Base-by-base conservation (phyloP, 306 rosid genomes). In the Corylus americana region DNA sequence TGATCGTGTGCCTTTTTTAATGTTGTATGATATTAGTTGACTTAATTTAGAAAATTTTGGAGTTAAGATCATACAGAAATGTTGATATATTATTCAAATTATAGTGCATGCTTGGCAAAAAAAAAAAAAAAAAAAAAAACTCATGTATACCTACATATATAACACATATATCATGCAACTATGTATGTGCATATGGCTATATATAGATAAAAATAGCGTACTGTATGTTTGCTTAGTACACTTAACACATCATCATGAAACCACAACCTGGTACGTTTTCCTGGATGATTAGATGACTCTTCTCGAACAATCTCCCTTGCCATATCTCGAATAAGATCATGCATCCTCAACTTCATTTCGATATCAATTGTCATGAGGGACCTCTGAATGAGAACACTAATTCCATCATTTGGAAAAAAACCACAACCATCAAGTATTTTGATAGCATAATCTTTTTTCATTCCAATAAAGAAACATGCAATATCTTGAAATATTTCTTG, bases 401-500 rank as follows among this genome's bases (percentile, higher is more conserved):
- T 69, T 55, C 86, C 87, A 35, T 25, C 81, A 48, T 51, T 53
- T 37, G 86, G 81, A 79, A 20, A 55, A 2, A 80, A 55, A 0
- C 81, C 87, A 80, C 86, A 88, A 0, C 72, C 86, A 20, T 80
- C 71, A 5, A 85, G 39, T 48, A 85, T 71, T 49, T 76, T 9
- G 0, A 39, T 67, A 7, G 82, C 89, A 1, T 75, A 8, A 1
- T 39, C 50, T 35, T 2, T 53, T 0, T 83, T 45, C 75, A 74
- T 78, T 0, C 91, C 87, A 0, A 80, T 74, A 49, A 88, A 85
- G 77, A 85, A 88, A 69, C 84, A 81, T 14, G 82, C 73, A 25
- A 88, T 72, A 53, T 88, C 87, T 22, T 83, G 86, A n/a, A 88
- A 88, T 53, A 83, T 83, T n/a, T 83, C 83, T 44, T 71, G 76